Evolutionary conservation across 2,329 filamentous ascomycete species (phyloP), one percentile per base, ranked within the genome.

Genomic region (Diaporthe sp.): DNA sequence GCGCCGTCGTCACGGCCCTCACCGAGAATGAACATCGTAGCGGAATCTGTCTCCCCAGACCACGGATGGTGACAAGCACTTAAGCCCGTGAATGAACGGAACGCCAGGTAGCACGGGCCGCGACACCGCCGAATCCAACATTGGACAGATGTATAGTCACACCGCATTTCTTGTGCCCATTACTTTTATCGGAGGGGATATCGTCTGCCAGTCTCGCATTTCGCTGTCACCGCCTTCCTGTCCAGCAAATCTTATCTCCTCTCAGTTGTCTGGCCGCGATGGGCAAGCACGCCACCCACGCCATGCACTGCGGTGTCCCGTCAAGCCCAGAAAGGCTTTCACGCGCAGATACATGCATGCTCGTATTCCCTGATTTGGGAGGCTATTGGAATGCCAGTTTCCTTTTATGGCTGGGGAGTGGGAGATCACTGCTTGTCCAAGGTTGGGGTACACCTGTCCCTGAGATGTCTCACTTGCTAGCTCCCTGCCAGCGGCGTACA

Each of bases 321-420:
- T 71, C 15, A 22, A 8, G 32, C 30, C 30, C 27, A 51, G 42
- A 30, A 30, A 35, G 44, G 6, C 13, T 25, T 39, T 19, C 70
- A 25, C 13, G 44, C 32, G 19, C 25, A 53, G 44, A 59, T 37
- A 61, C 32, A 42, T 53, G 19, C 22, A 47, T 35, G 12, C 42
- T 61, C 63, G 63, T 53, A 42, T 59, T 47, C 27, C 32, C 50
- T 61, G 10, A 55, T 70, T 17, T 53, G 30, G 42, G 22, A 42
- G n/a, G 27, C 32, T 70, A 55, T 32, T 69, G 63, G 63, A 13
- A 68, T 68, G 44, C 63, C 47, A 39, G 15, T 53, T 68, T 53
- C 47, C 63, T 30, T 68, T 68, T 39, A 32, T 68, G 47, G 47
- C 17, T 25, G 30, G 47, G 5, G 32, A 12, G 63, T 22, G 22